These are phyloP conservation scores for Bipolaris bicolor DNA, from an alignment of 2,329 filamentous ascomycete species.

Conservation along the genomic window DNA sequence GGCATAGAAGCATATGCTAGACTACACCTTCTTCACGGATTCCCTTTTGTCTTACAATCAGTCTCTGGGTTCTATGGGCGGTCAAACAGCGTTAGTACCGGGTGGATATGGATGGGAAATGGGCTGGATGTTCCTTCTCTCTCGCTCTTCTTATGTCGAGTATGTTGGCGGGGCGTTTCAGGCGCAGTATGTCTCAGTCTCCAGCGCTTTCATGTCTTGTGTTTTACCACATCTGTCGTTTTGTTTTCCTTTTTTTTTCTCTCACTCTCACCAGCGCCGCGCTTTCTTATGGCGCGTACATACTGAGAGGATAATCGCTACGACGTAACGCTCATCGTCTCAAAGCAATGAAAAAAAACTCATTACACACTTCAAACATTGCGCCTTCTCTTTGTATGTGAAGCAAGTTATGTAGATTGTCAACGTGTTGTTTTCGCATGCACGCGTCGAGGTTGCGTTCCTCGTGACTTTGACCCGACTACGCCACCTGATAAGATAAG, in stretches of 20 bases:
- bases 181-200: conserved; percentile 12
- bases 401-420: neutral
- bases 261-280: neutral
- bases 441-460: conserved; percentile 3
- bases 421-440: conserved; percentile 1
- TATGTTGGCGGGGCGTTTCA: conserved; percentile 35
- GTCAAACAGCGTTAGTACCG: conserved; percentile 9
- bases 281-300: neutral
- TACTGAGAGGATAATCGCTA: neutral
- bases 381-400: neutral
- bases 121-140: conserved; percentile 23
- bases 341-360: conserved; percentile 9
- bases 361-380: neutral
- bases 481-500: neutral
- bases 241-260: neutral
- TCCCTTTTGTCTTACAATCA: conserved; percentile 27
- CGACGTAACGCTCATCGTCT: conserved; percentile 10
- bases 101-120: conserved; percentile 5
- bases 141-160: conserved; percentile 10
- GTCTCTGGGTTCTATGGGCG: conserved; percentile 18
- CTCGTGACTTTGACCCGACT: conserved; percentile 1
- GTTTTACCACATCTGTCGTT: neutral
- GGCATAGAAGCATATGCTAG: conserved; percentile 14
- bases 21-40: conserved; percentile 17
- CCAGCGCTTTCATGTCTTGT: conserved; percentile 1